Evolutionary conservation across 371 early-diverging fungal genomes (phyloP).

Genomic region (Sanchytrium tribonematis): DNA sequence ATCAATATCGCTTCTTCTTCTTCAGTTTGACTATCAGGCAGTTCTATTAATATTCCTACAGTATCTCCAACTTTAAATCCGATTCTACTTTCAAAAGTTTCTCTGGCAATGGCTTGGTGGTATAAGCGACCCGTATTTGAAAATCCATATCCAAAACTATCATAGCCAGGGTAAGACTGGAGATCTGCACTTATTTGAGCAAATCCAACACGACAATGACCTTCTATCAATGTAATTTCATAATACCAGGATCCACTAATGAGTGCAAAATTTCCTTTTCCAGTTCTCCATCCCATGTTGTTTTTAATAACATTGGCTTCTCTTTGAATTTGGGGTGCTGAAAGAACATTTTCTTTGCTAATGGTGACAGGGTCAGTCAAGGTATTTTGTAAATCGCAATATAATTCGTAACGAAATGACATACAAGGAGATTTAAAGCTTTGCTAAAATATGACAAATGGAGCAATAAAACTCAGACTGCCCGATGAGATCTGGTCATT

Average conservation of each 20-base stretch:
- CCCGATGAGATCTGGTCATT: too few species aligned
- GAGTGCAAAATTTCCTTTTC: not conserved
- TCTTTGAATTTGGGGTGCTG: not conserved
- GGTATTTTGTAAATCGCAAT: not conserved
- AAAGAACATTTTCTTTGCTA: not conserved
- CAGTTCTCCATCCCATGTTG: not conserved
- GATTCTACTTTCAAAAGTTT: conserved; percentile 4
- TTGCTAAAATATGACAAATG: too few species aligned
- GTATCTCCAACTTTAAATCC: conserved; percentile 22
- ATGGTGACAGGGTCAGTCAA: not conserved
- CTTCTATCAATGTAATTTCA: not conserved
- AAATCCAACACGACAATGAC: conserved; percentile 28
- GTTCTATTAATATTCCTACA: conserved; percentile 23
- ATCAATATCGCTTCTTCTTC: conserved; percentile 12
- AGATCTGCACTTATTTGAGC: conserved; percentile 38
- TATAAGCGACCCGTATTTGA: conserved; percentile 29
- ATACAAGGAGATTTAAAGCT: too few species aligned
- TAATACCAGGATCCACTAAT: not conserved
- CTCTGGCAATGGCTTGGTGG: conserved; percentile 17
- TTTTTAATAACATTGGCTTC: not conserved
- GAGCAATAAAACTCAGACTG: too few species aligned
- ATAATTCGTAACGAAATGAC: not conserved
- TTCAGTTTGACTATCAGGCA: conserved; percentile 19
- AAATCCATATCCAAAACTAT: conserved; percentile 31
- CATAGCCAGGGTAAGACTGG: conserved; percentile 39